Percentiles rank a stretch among this genome's conserved stretches.
These are phyloP conservation scores for Spongiforma sp. DNA, from an alignment of 1,284 basidiomycete genomes.

Conservation along the genomic window DNA sequence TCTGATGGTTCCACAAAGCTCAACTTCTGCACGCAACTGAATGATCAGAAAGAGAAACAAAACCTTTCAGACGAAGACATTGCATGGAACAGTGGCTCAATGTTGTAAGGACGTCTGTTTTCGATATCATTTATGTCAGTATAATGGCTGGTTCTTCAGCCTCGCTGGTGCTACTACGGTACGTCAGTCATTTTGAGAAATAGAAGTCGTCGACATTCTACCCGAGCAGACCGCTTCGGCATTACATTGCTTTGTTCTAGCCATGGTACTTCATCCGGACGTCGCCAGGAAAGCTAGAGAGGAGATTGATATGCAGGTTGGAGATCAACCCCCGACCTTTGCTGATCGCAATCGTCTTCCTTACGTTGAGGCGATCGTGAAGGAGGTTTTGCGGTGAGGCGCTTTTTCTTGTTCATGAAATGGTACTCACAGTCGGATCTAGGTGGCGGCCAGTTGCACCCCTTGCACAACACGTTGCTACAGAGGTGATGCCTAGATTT, in stretches of 20 bases:
- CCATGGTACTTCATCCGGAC: conserved; percentile 10
- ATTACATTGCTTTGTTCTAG: conserved; percentile 12
- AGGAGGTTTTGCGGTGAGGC: too few relatives aligned
- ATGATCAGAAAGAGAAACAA: conserved; percentile 7
- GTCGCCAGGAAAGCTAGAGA: background rate
- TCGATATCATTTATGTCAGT: background rate
- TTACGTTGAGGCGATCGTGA: too few relatives aligned
- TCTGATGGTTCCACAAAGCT: conserved; percentile 10
- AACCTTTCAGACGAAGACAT: conserved; percentile 15
- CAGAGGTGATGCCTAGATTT: conserved; percentile 1
- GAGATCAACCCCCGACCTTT: too few relatives aligned
- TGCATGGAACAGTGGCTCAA: background rate
- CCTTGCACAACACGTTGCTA: conserved; percentile 11
- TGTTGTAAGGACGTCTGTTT: conserved; percentile 6
- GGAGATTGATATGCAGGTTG: too few relatives aligned
- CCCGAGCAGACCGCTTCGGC: conserved; percentile 5
- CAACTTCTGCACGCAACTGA: too few relatives aligned
- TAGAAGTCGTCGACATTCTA: background rate
- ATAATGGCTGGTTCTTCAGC: too few relatives aligned
- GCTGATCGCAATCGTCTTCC: too few relatives aligned
- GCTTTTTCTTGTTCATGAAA: too few relatives aligned
- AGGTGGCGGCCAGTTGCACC: conserved; percentile 16
- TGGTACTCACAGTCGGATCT: background rate
- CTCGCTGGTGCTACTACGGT: conserved; percentile 14
- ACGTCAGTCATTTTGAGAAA: background rate